phyloP scores from a whole-genome alignment of 495 filamentous ascomycete genomes.

The Sordaria brevicollis region DNA sequence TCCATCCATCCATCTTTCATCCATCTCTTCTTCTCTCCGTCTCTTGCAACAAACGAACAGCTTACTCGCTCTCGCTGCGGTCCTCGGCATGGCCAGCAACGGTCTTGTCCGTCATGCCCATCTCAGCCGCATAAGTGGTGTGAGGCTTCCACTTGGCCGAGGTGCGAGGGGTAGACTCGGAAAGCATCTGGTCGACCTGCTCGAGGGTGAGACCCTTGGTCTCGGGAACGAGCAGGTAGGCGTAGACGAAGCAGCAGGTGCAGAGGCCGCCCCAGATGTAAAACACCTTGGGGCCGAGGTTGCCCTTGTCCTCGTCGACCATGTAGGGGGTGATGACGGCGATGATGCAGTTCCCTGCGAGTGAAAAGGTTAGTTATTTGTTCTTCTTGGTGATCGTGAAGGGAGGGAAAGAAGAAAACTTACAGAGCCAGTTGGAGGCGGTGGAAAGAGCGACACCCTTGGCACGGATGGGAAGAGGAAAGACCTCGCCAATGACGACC shows the following conservation, averaged over 20 bases:
- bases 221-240: slow-evolving; percentile 72
- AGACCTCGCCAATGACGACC: slow-evolving; percentile 82
- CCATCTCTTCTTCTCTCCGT: background rate
- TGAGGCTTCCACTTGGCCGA: slow-evolving; percentile 61
- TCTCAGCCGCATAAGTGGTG: slow-evolving; percentile 49
- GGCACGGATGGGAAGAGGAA: slow-evolving; percentile 71
- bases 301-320: slow-evolving; percentile 58
- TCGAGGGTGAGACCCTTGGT: slow-evolving; percentile 85
- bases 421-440: slow-evolving; percentile 58
- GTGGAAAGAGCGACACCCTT: slow-evolving; percentile 71
- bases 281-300: slow-evolving; percentile 63
- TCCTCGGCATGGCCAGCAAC: slow-evolving; percentile 14
- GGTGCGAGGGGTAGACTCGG: slow-evolving; percentile 60
- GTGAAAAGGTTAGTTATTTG: background rate
- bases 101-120: slow-evolving; percentile 12
- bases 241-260: slow-evolving; percentile 51
- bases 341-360: slow-evolving; percentile 53
- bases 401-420: background rate
- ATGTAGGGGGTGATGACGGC: slow-evolving; percentile 70
- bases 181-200: slow-evolving; percentile 82
- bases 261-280: slow-evolving; percentile 69
- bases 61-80: slow-evolving; percentile 1
- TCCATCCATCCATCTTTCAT: background rate
- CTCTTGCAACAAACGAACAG: background rate
- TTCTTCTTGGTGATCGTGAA: background rate